Percentiles rank a stretch among this genome's conserved stretches.
These are phyloP conservation scores for Didymosphaeria variabile DNA, from an alignment of 2,329 filamentous ascomycete genomes.

Conservation along the genomic window DNA sequence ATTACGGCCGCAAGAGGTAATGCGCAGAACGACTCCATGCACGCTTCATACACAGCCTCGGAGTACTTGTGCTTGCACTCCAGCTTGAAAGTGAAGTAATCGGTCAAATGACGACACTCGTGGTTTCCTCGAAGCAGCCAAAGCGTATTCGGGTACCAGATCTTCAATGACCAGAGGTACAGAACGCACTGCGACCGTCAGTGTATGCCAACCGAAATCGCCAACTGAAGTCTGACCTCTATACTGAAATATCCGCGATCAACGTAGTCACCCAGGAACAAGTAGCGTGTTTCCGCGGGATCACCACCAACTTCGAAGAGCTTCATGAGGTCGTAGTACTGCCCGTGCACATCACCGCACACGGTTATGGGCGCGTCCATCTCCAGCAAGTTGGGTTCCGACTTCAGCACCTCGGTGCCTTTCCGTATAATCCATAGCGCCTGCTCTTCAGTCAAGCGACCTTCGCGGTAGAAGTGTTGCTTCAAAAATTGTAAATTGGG, in stretches of 20 bases:
- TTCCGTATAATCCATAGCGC: constrained; percentile 92
- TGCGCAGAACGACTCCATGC: constrained; percentile 97
- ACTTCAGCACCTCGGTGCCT: constrained; percentile 85
- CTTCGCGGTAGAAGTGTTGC: constrained; percentile 98
- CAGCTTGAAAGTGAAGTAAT: constrained; percentile 99
- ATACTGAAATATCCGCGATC: constrained; percentile 99
- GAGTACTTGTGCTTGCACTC: constrained; percentile 99
- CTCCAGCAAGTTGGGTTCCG: constrained; percentile 94
- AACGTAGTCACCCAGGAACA: constrained; percentile 98
- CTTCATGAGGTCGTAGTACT: constrained; percentile 99
- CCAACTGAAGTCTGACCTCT: constrained; percentile 65
- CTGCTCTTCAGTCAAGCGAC: constrained; percentile 95
- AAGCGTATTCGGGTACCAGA: constrained; percentile 96
- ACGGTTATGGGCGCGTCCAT: constrained; percentile 99
- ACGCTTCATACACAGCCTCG: constrained; percentile 93
- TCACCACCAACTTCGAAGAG: constrained; percentile 98
- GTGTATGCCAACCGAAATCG: constrained; percentile 21
- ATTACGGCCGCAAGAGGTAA: constrained; percentile 94
- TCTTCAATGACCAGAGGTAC: constrained; percentile 97
- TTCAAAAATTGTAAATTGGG: constrained; percentile 94
- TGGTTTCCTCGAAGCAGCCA: constrained; percentile 98
- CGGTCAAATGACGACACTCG: constrained; percentile 97
- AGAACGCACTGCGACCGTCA: constrained; percentile 76
- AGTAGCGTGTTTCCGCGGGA: constrained; percentile 92
- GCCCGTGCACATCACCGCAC: constrained; percentile 96